Evolutionary conservation across 2,329 filamentous ascomycete species (phyloP), one percentile per base, ranked within the genome.

Genomic region (Chaetothyriales sp.): DNA sequence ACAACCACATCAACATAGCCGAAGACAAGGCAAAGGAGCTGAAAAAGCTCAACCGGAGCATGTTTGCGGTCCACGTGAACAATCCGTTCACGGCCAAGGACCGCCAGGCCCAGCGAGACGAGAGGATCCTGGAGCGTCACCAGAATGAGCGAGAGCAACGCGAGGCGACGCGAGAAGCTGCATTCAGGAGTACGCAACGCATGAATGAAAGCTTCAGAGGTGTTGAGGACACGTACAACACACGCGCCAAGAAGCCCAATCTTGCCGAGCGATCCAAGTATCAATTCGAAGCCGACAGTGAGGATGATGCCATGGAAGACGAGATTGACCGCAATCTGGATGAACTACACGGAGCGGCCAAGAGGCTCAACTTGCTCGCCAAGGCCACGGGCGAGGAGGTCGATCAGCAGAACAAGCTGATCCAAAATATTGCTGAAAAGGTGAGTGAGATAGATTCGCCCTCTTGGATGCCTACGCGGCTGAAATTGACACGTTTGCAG

Each of bases 41-140:
- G 40, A 90, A 90, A 71, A 86, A 80, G 1, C 73, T 94, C 48
- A 94, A 95, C 68, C 76, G 84, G 56, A 89, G 83, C 71, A 94
- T 95, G 88, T 95, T 95, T 63, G 85, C 86, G 4, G 78, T 89
- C 19, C 84, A 89, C 62, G 82, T 89, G 22, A 74, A 75, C 50
- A 88, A 88, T 61, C 84, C 84, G 0, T 87, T 95, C 65, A 92
- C 86, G 0, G 80, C 80, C 13, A 80, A 78, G 56, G 77, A 76
- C 58, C 77, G 83, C 45, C 77, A 76, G 25, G 73, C 75, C 51
- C 80, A 78, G 52, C 77, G 80, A 43, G 86, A 92, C 58, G 74
- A 83, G 48, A 75, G 79, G 51, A 77, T 86, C 45, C 72, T 94
- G 62, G 80, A 83, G 46, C 82, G 82, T 46, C 77, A 81, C 58